These are phyloP conservation scores for Aspergillus felis DNA, from an alignment of 2,329 filamentous ascomycete genomes.

Conservation along the genomic window DNA sequence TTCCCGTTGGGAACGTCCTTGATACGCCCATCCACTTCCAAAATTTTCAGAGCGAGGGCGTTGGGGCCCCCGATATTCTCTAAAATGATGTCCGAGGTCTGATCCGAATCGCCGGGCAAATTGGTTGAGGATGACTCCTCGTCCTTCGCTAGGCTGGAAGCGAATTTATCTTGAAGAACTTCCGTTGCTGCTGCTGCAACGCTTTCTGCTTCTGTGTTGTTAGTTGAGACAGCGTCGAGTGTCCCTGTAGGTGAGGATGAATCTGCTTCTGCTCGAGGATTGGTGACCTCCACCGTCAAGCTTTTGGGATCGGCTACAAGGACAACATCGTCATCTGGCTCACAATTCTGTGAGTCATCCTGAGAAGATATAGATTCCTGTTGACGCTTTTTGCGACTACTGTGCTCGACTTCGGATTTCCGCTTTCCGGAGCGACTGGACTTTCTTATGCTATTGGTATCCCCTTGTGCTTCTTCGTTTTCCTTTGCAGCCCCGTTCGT, in stretches of 20 bases:
- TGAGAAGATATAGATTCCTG: slow-evolving; percentile 1
- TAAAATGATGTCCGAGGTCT: slow-evolving; percentile 23
- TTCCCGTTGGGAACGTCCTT: slow-evolving; percentile 30
- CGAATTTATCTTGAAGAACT: neutral
- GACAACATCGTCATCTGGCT: neutral
- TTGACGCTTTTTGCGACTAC: neutral
- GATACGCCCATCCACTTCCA: slow-evolving; percentile 39
- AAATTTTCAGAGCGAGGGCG: slow-evolving; percentile 30
- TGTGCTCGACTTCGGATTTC: slow-evolving; percentile 7
- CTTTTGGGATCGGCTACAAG: neutral
- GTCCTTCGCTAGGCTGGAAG: neutral
- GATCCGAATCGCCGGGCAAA: slow-evolving; percentile 2
- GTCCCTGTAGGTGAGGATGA: neutral
- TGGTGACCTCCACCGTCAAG: slow-evolving; percentile 1
- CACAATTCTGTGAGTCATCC: neutral
- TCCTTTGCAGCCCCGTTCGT: neutral
- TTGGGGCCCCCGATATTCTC: slow-evolving; percentile 25
- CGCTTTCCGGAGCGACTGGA: slow-evolving; percentile 11
- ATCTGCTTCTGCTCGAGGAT: neutral
- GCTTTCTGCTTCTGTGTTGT: neutral
- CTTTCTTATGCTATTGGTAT: neutral
- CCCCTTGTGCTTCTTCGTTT: neutral
- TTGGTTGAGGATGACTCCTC: neutral
- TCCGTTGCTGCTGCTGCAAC: neutral
- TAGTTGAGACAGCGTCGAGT: neutral